Conservation (phyloP, 2,329 filamentous ascomycete genomes). For the Emergomyces orientalis region DNA sequence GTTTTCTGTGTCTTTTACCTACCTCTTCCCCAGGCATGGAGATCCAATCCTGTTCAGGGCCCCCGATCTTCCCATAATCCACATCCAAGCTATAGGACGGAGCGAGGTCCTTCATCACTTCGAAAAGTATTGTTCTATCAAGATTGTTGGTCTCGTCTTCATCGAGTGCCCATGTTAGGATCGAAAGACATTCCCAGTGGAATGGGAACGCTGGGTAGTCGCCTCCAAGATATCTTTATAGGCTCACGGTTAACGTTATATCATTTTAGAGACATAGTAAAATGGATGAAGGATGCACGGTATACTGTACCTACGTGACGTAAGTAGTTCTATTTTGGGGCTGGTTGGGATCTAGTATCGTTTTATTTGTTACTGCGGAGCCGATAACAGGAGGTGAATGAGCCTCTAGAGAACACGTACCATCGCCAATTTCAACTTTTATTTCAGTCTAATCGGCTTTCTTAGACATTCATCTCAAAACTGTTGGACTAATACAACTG, state of each 20-base stretch:
- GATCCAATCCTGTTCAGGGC: constrained; percentile 1
- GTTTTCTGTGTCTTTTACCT: background rate
- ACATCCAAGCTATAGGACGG: background rate
- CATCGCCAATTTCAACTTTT: background rate
- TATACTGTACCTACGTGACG: background rate
- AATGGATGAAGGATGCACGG: background rate
- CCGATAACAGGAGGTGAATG: background rate
- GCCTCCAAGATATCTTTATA: background rate
- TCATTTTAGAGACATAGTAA: background rate
- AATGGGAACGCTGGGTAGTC: background rate
- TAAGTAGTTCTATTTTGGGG: background rate
- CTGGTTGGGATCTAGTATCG: constrained; percentile 1
- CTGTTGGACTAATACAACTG: background rate
- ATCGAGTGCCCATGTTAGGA: background rate
- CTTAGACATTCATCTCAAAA: background rate
- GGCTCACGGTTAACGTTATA: background rate
- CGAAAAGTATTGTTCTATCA: constrained; percentile 2
- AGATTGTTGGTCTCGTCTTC: background rate
- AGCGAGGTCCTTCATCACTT: background rate
- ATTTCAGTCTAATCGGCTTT: background rate
- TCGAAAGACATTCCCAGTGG: background rate
- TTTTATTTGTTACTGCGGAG: background rate
- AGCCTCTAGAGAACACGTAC: background rate
- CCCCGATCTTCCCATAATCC: constrained; percentile 1
- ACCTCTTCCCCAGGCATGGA: constrained; percentile 6